Percentiles rank a stretch among this genome's conserved stretches.
These are phyloP conservation scores for Rhynchosporium graminicola DNA, from an alignment of 2,329 filamentous ascomycete genomes.

Conservation along the genomic window DNA sequence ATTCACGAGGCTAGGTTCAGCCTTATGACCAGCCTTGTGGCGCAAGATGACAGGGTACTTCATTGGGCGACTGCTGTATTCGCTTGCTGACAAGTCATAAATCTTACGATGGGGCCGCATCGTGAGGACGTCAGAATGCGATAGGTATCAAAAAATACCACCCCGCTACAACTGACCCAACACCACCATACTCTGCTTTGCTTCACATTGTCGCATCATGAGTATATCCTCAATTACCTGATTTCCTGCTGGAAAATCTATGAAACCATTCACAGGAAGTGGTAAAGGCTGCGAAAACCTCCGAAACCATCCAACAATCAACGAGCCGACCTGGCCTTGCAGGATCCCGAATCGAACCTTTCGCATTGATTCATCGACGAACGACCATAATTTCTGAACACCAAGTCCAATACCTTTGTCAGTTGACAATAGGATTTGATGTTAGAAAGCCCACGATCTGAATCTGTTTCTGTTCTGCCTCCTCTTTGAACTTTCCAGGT, in stretches of 20 bases:
- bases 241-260: conserved; percentile 2
- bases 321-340: conserved; percentile 29
- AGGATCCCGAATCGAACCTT: conserved; percentile 34
- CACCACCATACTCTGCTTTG: conserved; percentile 11
- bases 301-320: conserved; percentile 30
- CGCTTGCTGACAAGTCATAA: conserved; percentile 10
- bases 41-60: not conserved
- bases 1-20: conserved; percentile 10
- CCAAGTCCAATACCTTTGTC: conserved; percentile 34
- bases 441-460: conserved; percentile 32
- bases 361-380: conserved; percentile 34
- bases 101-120: not conserved
- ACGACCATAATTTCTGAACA: conserved; percentile 28
- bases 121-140: not conserved
- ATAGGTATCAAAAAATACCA: conserved; percentile 16
- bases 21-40: conserved; percentile 10
- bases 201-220: conserved; percentile 21
- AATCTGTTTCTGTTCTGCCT: conserved; percentile 27
- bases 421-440: conserved; percentile 30
- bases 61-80: conserved; percentile 10
- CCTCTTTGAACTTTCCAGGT: conserved; percentile 29
- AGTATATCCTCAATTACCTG: conserved; percentile 22
- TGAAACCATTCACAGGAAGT: conserved; percentile 19
- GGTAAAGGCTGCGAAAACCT: conserved; percentile 17
- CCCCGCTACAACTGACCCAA: conserved; percentile 7